Percentiles rank a stretch among this genome's conserved stretches.
Conservation (phyloP, 345 rosid species). For the Dovyalis caffra region DNA sequence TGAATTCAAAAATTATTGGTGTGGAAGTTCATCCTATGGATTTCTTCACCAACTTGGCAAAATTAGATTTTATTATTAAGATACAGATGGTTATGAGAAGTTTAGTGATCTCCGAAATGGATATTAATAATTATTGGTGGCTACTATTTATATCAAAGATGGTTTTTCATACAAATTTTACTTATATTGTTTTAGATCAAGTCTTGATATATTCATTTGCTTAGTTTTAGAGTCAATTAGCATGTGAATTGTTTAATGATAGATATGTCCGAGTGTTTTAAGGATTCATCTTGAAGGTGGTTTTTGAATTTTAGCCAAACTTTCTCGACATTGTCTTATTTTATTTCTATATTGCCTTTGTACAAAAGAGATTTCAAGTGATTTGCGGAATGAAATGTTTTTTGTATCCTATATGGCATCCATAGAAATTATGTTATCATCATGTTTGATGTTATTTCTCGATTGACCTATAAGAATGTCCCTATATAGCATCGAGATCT, state of each 20-base stretch:
- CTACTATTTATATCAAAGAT: no score
- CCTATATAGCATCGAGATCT: conserved; percentile 99
- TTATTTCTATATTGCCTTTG: no score
- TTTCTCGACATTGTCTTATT: no score
- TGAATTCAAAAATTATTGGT: conserved; percentile 71
- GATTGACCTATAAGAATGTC: conserved; percentile 96
- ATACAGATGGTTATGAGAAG: conserved; percentile 97
- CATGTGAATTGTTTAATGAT: no score
- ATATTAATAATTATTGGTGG: conserved; percentile 58
- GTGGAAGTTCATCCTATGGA: conserved; percentile 97
- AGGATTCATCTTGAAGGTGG: no score
- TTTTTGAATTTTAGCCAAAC: no score
- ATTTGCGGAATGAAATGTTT: background rate
- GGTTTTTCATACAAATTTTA: no score
- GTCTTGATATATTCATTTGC: no score
- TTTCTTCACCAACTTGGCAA: conserved; percentile 88
- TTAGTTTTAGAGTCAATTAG: no score
- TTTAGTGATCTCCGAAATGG: conserved; percentile 97
- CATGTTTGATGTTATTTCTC: conserved; percentile 96
- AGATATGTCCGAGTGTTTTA: no score
- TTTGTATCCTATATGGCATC: conserved; percentile 48
- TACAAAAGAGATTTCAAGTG: background rate
- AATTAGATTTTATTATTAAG: conserved; percentile 94
- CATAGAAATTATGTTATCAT: conserved; percentile 97
- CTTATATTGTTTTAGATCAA: no score